A percentile compares a stretch with the other conserved stretches of the same genome.
These are phyloP conservation scores for Fusarium heterosporum DNA, from an alignment of 2,329 filamentous ascomycete genomes.

Conservation along the genomic window DNA sequence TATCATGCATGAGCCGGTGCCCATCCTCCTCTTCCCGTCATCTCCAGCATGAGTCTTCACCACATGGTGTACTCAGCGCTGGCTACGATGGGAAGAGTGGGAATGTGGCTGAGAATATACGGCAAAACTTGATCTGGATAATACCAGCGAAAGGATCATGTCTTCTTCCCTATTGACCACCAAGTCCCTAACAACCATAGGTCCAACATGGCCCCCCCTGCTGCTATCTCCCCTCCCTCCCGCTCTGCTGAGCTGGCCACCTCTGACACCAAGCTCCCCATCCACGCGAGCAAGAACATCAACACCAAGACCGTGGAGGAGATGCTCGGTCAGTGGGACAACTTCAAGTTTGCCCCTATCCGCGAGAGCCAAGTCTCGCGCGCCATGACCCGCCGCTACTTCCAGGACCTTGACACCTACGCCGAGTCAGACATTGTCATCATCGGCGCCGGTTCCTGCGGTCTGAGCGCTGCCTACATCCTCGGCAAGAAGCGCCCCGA, in stretches of 20 bases:
- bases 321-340: constrained; percentile 82
- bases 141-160: constrained; percentile 99
- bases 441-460: constrained; percentile 89
- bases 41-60: not conserved
- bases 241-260: constrained; percentile 58
- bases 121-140: constrained; percentile 98
- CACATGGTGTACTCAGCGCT: not conserved
- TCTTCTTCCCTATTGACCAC: constrained; percentile 64
- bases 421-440: constrained; percentile 96
- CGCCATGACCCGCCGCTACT: constrained; percentile 95
- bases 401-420: constrained; percentile 86
- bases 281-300: constrained; percentile 35
- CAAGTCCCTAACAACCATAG: constrained; percentile 49
- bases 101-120: constrained; percentile 81
- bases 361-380: constrained; percentile 92
- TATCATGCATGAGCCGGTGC: constrained; percentile 74
- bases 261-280: constrained; percentile 45
- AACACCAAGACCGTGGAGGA: constrained; percentile 50
- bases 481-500: constrained; percentile 87
- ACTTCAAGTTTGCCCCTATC: constrained; percentile 86
- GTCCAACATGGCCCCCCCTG: constrained; percentile 73
- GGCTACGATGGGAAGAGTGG: constrained; percentile 15
- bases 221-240: constrained; percentile 71
- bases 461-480: constrained; percentile 85
- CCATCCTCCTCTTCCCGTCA: constrained; percentile 39